These are phyloP conservation scores for Tulasnella sp. DNA, from an alignment of 768 basidiomycete species.

Conservation along the genomic window DNA sequence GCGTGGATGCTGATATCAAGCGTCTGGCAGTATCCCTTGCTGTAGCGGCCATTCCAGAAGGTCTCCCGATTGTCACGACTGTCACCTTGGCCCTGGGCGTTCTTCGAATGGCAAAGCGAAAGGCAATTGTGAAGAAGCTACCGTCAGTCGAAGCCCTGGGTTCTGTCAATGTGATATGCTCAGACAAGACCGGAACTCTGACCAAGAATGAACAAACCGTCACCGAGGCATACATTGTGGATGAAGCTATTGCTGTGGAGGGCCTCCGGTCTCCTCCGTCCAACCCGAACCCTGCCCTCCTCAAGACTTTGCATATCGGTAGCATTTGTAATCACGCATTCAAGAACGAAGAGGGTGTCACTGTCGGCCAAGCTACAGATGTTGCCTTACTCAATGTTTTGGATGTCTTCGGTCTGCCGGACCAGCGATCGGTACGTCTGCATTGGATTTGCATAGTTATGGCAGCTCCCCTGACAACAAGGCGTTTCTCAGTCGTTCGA, in stretches of 20 bases:
- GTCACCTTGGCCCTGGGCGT: constrained; percentile 95
- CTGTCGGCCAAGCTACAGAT: constrained; percentile 87
- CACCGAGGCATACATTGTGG: constrained; percentile 80
- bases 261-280: constrained; percentile 37
- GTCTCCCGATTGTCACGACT: constrained; percentile 93
- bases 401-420: constrained; percentile 58
- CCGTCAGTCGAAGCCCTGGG: constrained; percentile 93
- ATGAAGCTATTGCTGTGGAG: constrained; percentile 70
- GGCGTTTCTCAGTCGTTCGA: constrained; percentile 21
- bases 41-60: constrained; percentile 97
- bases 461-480: not conserved
- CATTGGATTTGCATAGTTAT: not conserved
- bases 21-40: constrained; percentile 78
- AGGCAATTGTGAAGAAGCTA: constrained; percentile 95
- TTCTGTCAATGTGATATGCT: constrained; percentile 95
- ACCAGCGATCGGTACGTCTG: constrained; percentile 62
- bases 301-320: constrained; percentile 75
- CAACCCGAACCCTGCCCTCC: constrained; percentile 54
- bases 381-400: constrained; percentile 85
- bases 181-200: constrained; percentile 94
- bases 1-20: constrained; percentile 24
- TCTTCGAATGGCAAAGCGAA: constrained; percentile 86
- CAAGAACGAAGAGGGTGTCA: constrained; percentile 64
- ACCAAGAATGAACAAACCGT: constrained; percentile 97
- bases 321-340: constrained; percentile 88